phyloP scores from a whole-genome alignment of 2,329 filamentous ascomycete genomes.

The Pyrenophora seminiperda region DNA sequence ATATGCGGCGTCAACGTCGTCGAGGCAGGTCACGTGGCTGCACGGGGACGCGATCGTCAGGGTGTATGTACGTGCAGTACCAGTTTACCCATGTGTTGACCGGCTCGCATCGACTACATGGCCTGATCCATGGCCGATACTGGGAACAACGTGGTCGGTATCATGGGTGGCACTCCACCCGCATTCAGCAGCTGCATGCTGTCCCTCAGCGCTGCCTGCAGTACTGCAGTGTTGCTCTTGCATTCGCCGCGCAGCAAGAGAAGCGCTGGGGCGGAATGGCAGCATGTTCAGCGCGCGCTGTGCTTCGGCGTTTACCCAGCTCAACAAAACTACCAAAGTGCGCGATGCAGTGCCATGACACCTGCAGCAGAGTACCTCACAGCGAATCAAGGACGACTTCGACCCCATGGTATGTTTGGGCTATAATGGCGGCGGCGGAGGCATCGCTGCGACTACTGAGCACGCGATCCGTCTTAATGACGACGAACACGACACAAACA shows the following conservation, averaged over 20 bases:
- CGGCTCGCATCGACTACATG: neutral
- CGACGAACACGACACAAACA: neutral
- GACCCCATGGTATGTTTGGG: neutral
- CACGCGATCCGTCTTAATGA: neutral
- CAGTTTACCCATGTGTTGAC: neutral
- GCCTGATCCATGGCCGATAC: neutral
- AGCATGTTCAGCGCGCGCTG: neutral
- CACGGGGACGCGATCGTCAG: neutral
- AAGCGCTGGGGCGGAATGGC: neutral
- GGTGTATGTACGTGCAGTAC: neutral
- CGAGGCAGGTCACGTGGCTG: neutral
- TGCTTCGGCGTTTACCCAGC: neutral
- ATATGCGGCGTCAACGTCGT: constrained; percentile 22
- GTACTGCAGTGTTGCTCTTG: neutral
- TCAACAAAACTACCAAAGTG: constrained; percentile 4
- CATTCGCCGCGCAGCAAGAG: constrained; percentile 1
- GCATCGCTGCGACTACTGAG: neutral
- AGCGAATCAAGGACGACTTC: constrained; percentile 1
- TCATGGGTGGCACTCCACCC: neutral
- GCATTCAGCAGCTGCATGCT: neutral
- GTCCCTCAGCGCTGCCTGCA: neutral
- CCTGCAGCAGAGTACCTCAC: neutral
- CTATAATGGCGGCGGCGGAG: neutral
- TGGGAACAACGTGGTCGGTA: neutral
- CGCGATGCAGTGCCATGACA: constrained; percentile 4